A percentile compares a stretch with the other conserved stretches of the same genome.
These are phyloP conservation scores for Penicillium salamii DNA, from an alignment of 495 filamentous ascomycete genomes.

Conservation along the genomic window DNA sequence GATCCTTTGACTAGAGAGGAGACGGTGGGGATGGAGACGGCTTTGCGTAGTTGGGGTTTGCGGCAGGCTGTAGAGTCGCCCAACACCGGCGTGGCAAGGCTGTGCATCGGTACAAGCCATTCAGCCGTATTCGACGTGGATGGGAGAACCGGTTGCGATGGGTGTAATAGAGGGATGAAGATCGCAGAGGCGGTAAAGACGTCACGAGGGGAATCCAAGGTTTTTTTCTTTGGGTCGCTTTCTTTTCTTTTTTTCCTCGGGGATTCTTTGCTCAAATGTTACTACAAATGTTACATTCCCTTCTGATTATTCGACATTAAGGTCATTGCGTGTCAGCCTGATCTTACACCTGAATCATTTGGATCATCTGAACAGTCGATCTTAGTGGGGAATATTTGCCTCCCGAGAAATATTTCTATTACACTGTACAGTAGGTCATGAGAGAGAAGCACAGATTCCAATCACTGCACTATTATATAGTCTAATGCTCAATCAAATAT, in stretches of 20 bases:
- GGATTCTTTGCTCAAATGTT: too few relatives aligned
- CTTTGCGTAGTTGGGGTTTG: conserved; percentile 12
- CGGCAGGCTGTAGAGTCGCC: conserved; percentile 31
- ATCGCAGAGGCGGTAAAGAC: conserved; percentile 19
- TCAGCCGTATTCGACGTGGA: conserved; percentile 9
- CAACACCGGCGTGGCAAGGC: conserved; percentile 32
- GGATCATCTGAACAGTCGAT: conserved; percentile 14
- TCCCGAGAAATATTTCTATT: background rate
- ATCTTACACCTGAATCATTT: conserved; percentile 15
- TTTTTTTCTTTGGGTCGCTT: background rate
- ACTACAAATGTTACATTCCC: too few relatives aligned
- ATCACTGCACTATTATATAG: too few relatives aligned
- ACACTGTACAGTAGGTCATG: background rate
- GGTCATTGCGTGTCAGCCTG: conserved; percentile 1
- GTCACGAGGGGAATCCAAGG: conserved; percentile 2
- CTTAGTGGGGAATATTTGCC: conserved; percentile 3
- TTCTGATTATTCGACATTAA: too few relatives aligned
- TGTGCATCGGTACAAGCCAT: conserved; percentile 30
- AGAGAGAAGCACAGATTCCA: too few relatives aligned
- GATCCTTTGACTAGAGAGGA: conserved; percentile 31
- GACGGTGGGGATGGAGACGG: conserved; percentile 1
- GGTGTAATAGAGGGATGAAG: too few relatives aligned
- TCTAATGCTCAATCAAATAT: too few relatives aligned
- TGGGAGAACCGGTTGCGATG: too few relatives aligned
- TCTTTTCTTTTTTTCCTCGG: too few relatives aligned